Conservation (phyloP, 2,329 filamentous ascomycete genomes). For the Cladosporium sp. region DNA sequence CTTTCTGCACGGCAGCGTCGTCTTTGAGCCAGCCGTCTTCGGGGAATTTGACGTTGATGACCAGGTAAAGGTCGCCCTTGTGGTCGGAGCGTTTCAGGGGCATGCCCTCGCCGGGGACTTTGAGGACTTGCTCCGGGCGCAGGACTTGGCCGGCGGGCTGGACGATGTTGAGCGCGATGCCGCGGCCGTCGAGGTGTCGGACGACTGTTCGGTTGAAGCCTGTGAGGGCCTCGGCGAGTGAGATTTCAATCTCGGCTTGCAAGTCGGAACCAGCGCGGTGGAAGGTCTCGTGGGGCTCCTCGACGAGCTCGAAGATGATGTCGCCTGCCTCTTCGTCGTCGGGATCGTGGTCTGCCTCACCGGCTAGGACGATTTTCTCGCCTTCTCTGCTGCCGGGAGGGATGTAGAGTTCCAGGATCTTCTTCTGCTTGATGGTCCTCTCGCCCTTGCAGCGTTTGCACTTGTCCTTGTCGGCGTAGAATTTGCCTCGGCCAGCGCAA, state of each 20-base stretch:
- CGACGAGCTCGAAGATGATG: slow-evolving; percentile 81
- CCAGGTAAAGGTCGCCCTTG: slow-evolving; percentile 81
- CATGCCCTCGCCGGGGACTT: slow-evolving; percentile 88
- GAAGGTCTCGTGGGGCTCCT: slow-evolving; percentile 77
- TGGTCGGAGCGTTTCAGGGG: slow-evolving; percentile 78
- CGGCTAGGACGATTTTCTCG: slow-evolving; percentile 83
- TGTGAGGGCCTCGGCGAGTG: slow-evolving; percentile 74
- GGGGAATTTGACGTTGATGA: slow-evolving; percentile 83
- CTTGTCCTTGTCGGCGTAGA: slow-evolving; percentile 92
- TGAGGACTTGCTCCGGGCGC: slow-evolving; percentile 77
- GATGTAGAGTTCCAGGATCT: slow-evolving; percentile 94
- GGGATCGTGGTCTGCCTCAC: slow-evolving; percentile 88
- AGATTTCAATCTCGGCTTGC: slow-evolving; percentile 73
- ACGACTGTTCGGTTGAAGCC: slow-evolving; percentile 89
- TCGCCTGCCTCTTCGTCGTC: slow-evolving; percentile 87
- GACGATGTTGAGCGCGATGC: slow-evolving; percentile 74
- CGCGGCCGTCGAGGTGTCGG: slow-evolving; percentile 88
- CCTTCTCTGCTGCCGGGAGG: slow-evolving; percentile 74
- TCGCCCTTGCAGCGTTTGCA: slow-evolving; percentile 99
- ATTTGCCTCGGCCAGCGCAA: slow-evolving; percentile 78
- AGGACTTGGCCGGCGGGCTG: slow-evolving; percentile 69
- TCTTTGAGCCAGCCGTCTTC: slow-evolving; percentile 73
- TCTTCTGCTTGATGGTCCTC: slow-evolving; percentile 79
- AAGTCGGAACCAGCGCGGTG: slow-evolving; percentile 79
- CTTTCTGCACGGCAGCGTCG: slow-evolving; percentile 62